Base-by-base conservation (phyloP, 305 asterid species). In the Coffea humblotiana region DNA sequence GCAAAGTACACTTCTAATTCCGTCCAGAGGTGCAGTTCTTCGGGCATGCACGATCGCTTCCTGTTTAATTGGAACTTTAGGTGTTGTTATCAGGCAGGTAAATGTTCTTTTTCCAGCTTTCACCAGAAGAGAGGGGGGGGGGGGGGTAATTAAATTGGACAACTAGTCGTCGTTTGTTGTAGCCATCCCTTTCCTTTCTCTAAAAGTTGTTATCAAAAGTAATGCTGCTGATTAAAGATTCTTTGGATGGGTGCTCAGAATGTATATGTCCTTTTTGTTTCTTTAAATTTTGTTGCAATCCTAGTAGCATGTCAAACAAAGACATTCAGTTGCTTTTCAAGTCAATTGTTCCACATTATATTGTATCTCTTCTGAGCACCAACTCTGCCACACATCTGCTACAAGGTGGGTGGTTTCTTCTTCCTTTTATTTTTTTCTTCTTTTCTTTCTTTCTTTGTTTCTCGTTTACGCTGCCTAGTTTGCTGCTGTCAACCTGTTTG, bases 11-110 rank as follows among this genome's bases (percentile, higher is more conserved):
- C 71, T 80, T 56, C 23, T 61, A 0, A 49, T 81, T 79, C 90
- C 99, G 60, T 90, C 97, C 72, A 85, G 98, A 80, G 80, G 74
- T 82, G 88, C 88, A 83, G 99, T 95, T 86, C 97, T 95, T 85
- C 94, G 80, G 84, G 95, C 99, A 37, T 95, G 99, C 89, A 83
- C 88, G 6, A 61, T 88, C 78, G 89, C 98, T 63, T 95, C 90
- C 78, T 90, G 88, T 83, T 82, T 85, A 4, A 93, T 95, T 25
- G 92, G 87, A 67, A 89, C 86, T 77, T 81, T 92, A 60, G 98
- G 97, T 40, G 78, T 93, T 79, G 67, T 87, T 68, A 83, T 90
- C 85, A 88, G 97, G 82, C 93, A 93, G 98, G 99, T 93, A 82
- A 61, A 25, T 61, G 78, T 74, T 72, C 32, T 67, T 82, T 52